Base-by-base conservation (phyloP, 768 basidiomycete genomes). In the Boletus edulis region DNA sequence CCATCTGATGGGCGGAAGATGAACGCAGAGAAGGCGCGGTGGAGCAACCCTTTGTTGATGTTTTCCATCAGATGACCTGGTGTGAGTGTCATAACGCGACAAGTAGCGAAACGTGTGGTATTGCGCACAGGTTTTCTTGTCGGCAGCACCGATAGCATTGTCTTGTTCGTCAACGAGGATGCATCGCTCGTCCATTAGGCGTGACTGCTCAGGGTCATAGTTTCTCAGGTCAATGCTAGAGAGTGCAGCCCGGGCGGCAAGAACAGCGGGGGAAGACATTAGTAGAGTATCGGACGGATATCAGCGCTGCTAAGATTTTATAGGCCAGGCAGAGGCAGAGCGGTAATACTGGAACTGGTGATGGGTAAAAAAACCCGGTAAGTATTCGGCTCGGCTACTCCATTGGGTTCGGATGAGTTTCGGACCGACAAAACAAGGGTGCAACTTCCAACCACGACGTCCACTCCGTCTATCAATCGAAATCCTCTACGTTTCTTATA, bases 21-120 rank as follows among this genome's bases (percentile, higher is more conserved):
- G 72, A 99, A 98, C 35, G 88, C 95, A 55, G 95, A 98, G 78
- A 99, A 99, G 17, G 97, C 97, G 39, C 97, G 89, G 72, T 99
- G 97, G 24, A 99, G 85, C 40, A 98, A 81, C 14, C 95, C 95
- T 66, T 88, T 87, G 69, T 86, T 84, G 67, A 98, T 96, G 70
- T 97, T 97, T 69, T 90, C 87, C 94, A 99, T 98, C 52, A 99
- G 76, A 74, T 98, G 97, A 71, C 95, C 95, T 69, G 24, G 51
- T 11, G 44, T 44, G 20, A 32, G 10, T 22, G 51, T 55, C 49
- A 48, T 38, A 22, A 42, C 20, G 37, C 31, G 22, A 35, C 42
- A 32, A 35, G 44, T 17, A 53, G n/a, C 29, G 35, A 48, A 22
- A 55, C 35, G 27, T 11, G 61, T 47, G 44, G 7, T 76, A 11